phyloP scores from a whole-genome alignment of 2,329 filamentous ascomycete genomes.

The Xylaria digitata region DNA sequence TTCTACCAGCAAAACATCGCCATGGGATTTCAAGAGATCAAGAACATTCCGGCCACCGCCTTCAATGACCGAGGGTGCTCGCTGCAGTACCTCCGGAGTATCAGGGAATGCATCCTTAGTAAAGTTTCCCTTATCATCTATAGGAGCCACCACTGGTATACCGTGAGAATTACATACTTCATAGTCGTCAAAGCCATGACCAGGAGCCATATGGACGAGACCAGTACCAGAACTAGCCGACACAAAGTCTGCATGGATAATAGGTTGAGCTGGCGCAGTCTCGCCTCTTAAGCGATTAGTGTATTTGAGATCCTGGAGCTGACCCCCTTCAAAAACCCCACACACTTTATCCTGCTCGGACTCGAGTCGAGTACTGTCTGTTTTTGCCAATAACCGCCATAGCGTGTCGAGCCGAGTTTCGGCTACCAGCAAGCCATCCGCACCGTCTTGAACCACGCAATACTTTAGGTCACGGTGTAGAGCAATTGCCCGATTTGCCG shows the following conservation, averaged over 20 bases:
- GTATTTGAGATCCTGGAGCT: conserved; percentile 75
- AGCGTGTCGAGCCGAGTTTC: conserved; percentile 74
- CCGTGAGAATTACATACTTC: conserved; percentile 77
- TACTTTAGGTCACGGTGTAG: conserved; percentile 82
- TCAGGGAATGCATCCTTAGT: conserved; percentile 82
- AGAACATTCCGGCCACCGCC: conserved; percentile 78
- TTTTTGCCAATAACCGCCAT: conserved; percentile 58
- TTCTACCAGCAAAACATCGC: conserved; percentile 75
- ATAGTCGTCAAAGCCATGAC: conserved; percentile 97
- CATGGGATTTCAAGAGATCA: conserved; percentile 66
- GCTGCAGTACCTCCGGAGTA: conserved; percentile 71
- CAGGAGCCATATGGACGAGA: conserved; percentile 93
- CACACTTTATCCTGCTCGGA: conserved; percentile 56
- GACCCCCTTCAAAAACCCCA: conserved; percentile 69
- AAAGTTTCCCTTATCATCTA: conserved; percentile 84
- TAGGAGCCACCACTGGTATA: conserved; percentile 82
- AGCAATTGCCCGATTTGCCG: conserved; percentile 90
- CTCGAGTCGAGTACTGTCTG: conserved; percentile 29
- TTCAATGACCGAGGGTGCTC: conserved; percentile 76
- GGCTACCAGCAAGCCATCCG: conserved; percentile 76
- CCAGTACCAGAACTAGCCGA: conserved; percentile 91
- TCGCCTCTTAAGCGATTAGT: conserved; percentile 74
- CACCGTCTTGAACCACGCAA: conserved; percentile 68
- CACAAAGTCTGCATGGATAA: conserved; percentile 90
- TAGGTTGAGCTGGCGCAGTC: conserved; percentile 68